phyloP scores from a whole-genome alignment of 495 filamentous ascomycete genomes.

The Corynascus novoguineensis region DNA sequence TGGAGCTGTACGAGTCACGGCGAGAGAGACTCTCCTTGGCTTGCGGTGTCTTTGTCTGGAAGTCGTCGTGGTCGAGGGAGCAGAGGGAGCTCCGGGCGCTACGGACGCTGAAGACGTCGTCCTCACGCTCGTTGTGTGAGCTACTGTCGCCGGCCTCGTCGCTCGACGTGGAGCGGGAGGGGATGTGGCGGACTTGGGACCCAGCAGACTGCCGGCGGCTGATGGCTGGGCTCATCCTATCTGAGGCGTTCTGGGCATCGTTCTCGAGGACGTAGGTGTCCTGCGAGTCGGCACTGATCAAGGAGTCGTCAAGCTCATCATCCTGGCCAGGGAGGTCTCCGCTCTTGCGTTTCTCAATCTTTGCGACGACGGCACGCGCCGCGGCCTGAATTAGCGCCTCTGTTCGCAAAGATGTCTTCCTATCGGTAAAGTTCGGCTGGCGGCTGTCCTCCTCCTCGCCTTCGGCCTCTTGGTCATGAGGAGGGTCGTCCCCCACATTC shows the following conservation, averaged over 20 bases:
- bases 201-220: slow-evolving; percentile 19
- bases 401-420: slow-evolving; percentile 28
- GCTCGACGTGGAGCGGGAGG: slow-evolving; percentile 20
- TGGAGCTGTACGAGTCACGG: slow-evolving; percentile 17
- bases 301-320: slow-evolving; percentile 29
- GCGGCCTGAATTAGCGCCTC: slow-evolving; percentile 43
- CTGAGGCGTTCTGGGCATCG: slow-evolving; percentile 10
- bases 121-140: slow-evolving; percentile 46
- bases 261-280: slow-evolving; percentile 26
- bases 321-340: not conserved
- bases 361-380: slow-evolving; percentile 37
- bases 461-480: not conserved
- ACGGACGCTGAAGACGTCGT: slow-evolving; percentile 52
- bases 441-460: not conserved
- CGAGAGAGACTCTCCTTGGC: slow-evolving; percentile 9
- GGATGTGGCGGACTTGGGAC: slow-evolving; percentile 21
- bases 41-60: slow-evolving; percentile 15
- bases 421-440: slow-evolving; percentile 1
- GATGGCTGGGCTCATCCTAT: slow-evolving; percentile 2
- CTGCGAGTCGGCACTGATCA: slow-evolving; percentile 31
- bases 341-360: slow-evolving; percentile 29
- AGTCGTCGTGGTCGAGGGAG: slow-evolving; percentile 33
- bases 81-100: slow-evolving; percentile 43
- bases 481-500: not conserved
- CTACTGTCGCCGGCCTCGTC: slow-evolving; percentile 37